Conservation (phyloP, 441 rosid genomes). For the Metrosideros polymorpha region DNA sequence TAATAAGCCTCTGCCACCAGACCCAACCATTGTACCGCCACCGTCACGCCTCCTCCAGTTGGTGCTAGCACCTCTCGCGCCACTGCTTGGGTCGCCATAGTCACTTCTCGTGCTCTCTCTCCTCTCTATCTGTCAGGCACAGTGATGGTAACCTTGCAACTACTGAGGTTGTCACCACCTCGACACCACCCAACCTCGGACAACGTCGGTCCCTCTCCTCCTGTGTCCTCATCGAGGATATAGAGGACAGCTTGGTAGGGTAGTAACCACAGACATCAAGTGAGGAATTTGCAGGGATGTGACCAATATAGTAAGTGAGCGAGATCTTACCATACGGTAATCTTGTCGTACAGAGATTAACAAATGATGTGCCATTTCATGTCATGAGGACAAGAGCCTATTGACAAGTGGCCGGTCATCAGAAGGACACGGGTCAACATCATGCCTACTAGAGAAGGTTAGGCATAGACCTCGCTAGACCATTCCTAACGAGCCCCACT, state of each 20-base stretch:
- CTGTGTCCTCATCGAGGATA: not conserved
- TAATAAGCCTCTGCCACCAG: not conserved
- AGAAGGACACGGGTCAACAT: fast-evolving
- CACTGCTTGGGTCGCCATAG: not conserved
- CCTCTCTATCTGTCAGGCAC: not conserved
- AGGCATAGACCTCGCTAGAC: not conserved
- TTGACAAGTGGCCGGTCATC: not conserved
- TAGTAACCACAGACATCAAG: not conserved
- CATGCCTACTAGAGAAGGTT: not conserved
- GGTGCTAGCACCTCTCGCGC: not conserved
- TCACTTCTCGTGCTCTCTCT: not conserved
- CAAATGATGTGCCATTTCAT: not conserved
- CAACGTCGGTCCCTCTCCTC: not conserved
- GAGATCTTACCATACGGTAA: not conserved
- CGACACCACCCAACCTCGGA: not conserved
- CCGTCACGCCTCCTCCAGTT: not conserved
- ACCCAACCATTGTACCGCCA: not conserved
- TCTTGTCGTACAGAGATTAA: not conserved
- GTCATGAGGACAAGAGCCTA: not conserved
- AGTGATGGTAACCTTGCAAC: not conserved
- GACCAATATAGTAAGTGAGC: not conserved
- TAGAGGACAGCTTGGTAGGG: not conserved
- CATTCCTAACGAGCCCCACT: too few relatives aligned
- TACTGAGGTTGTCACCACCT: not conserved
- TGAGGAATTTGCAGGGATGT: not conserved